phyloP scores from a whole-genome alignment of 2,329 filamentous ascomycete species.

The Dactylellina parvicollis region DNA sequence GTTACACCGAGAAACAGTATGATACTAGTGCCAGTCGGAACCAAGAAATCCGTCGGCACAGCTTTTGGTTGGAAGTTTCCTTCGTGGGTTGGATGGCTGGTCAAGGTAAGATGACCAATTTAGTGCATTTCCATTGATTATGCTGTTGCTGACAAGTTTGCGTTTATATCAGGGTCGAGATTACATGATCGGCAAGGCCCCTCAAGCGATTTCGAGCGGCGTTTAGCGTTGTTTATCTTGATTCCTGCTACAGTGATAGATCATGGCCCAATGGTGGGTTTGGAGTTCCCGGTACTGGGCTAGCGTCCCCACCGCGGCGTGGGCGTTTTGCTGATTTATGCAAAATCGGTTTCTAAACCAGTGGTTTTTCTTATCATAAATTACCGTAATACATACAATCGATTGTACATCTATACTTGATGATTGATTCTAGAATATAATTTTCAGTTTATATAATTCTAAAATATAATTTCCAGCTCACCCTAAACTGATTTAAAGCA shows the following conservation, averaged over 20 bases:
- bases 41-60: slow-evolving; percentile 39
- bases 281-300: slow-evolving; percentile 21
- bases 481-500: too few relatives aligned
- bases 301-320: too few relatives aligned
- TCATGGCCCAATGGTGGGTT: slow-evolving; percentile 21
- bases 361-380: too few relatives aligned
- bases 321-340: too few relatives aligned
- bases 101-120: slow-evolving; percentile 27
- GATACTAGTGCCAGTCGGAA: slow-evolving; percentile 47
- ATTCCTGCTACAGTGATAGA: not conserved
- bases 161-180: slow-evolving; percentile 24
- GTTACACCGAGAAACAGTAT: slow-evolving; percentile 40
- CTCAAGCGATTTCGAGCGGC: slow-evolving; percentile 6
- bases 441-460: too few relatives aligned
- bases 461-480: too few relatives aligned
- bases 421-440: too few relatives aligned
- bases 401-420: too few relatives aligned
- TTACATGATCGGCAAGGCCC: slow-evolving; percentile 42
- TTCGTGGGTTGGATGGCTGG: slow-evolving; percentile 35
- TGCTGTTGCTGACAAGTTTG: not conserved
- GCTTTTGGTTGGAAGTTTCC: slow-evolving; percentile 51
- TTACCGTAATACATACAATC: too few relatives aligned
- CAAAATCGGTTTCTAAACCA: too few relatives aligned
- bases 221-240: not conserved
- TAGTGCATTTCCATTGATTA: not conserved